These are phyloP conservation scores for Madurella fahalii DNA, from an alignment of 2,329 filamentous ascomycete species.

Conservation along the genomic window DNA sequence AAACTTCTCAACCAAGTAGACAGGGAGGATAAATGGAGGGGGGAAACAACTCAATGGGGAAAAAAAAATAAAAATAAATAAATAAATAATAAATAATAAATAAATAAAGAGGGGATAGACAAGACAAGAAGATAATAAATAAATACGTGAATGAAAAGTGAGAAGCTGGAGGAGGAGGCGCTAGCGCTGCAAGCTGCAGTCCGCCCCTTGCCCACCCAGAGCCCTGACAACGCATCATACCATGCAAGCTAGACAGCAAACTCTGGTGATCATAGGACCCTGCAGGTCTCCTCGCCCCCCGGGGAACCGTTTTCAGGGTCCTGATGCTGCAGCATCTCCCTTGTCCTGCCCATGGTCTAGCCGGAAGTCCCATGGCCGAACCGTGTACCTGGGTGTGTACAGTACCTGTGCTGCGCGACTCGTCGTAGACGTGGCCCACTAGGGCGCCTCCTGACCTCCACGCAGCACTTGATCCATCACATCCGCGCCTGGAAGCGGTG, in stretches of 20 bases:
- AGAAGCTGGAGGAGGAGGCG: neutral
- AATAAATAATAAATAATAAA: neutral
- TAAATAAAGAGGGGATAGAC: neutral
- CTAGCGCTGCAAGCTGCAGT: neutral
- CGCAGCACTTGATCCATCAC: too few species aligned
- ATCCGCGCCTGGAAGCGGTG: conserved; percentile 5
- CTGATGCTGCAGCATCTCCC: neutral
- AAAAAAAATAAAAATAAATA: neutral
- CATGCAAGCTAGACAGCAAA: neutral
- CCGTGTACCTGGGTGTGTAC: too few species aligned
- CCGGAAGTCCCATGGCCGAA: too few species aligned
- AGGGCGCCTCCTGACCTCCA: too few species aligned
- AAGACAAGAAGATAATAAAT: neutral
- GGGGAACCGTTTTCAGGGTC: neutral
- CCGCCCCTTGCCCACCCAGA: neutral
- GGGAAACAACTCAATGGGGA: neutral
- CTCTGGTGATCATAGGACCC: neutral
- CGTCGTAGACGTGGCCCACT: too few species aligned
- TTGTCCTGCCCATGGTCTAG: neutral
- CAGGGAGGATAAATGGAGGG: neutral
- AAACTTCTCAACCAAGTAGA: neutral
- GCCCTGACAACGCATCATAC: neutral
- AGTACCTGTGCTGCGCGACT: too few species aligned
- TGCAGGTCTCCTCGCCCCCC: neutral
- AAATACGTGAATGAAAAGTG: too few species aligned